Base-by-base conservation (phyloP, 441 rosid species). In the Arabidopsis lyrata region DNA sequence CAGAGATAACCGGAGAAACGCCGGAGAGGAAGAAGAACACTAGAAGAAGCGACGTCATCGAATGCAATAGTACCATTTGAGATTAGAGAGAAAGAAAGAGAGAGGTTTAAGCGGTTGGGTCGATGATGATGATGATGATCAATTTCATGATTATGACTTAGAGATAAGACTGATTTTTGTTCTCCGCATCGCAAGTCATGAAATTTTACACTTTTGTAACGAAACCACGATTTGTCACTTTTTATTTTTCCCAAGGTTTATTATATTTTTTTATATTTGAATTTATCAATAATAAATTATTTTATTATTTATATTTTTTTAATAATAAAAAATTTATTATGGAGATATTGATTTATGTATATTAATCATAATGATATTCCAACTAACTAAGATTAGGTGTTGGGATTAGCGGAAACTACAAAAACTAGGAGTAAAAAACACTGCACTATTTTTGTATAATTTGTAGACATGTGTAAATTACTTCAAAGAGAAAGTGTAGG, bases 1-100 rank as follows among this genome's bases (percentile, higher is more conserved):
- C 68, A 14, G 90, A 89, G 73, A 80, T 82, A 29, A 77, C 90
- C 67, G 61, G 61, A 38, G 73, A 9, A 53, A 53, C 70, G 55
- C 29, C n/a, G 64, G 7, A 63, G 55, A 63, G 4, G 48, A 63
- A 42, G 75, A 49, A 8, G 27, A 49, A 18, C 14, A 20, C 6
- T 2, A 18, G 54, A 18, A 49, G 54, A 18, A 49, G 54, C 54
- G 29, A 18, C 54, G 54, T 49, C 54, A 49, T 49, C 54, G 54
- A 5, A 7, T 12, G 5, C 2, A 31, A 6, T 5, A 70, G 29
- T 49, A 49, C 29, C 14, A 47, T 54, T 69, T 9, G 16, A 50
- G 27, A 58, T 34, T 6, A 29, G 35, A 56, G 10, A 66, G 9
- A 24, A 12, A 31, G 13, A 56, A 2, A 68, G 3, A 15, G 42